Evolutionary conservation across 2,329 filamentous ascomycete genomes (phyloP), one percentile per base, ranked within the genome.

Genomic region (Sclerotinia borealis): DNA sequence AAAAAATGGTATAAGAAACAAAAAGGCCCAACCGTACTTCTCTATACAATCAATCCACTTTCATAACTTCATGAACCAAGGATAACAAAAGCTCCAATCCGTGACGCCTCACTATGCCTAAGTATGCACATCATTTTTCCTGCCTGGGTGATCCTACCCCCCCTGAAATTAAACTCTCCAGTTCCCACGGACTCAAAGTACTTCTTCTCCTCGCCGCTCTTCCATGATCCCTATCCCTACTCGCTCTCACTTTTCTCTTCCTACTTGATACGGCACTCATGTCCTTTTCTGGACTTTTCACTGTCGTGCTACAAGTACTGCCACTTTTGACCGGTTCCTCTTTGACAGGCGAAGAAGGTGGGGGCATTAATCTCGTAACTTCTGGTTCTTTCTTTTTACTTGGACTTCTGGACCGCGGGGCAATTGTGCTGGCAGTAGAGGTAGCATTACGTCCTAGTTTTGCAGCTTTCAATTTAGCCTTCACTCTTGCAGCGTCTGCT

Each of bases 121-220:
- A 17, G 9, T n/a, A 31, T 27, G 41, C 25, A 52, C 29, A 29
- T 34, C 51, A 54, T 50, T 55, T 39, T 31, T 50, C 60, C 47
- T 63, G 59, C 17, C 25, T 48, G 17, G 62, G 56, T n/a, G 62
- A 64, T 25, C 48, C 48, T 36, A 68, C 64, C 45, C 65, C 65
- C 1, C 81, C 81, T 3, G 77, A 69, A 59, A 88, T 87, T 72
- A 90, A 73, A 50, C 82, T 85, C 76, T 90, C 83, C 72, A 93
- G 76, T 75, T 93, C 90, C 80, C 88, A 88, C 3, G 88, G 86
- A 70, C 84, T 92, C 37, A 93, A 77, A 25, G 90, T 93, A 71
- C 88, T 92, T 73, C 90, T 82, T 72, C 90, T 81, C 72, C 89
- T 79, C 65, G 82, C 87, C 3, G 85, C 80, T 78, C 73, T 75